phyloP scores from a whole-genome alignment of 495 filamentous ascomycete genomes.

The Hypoxylon fragiforme region DNA sequence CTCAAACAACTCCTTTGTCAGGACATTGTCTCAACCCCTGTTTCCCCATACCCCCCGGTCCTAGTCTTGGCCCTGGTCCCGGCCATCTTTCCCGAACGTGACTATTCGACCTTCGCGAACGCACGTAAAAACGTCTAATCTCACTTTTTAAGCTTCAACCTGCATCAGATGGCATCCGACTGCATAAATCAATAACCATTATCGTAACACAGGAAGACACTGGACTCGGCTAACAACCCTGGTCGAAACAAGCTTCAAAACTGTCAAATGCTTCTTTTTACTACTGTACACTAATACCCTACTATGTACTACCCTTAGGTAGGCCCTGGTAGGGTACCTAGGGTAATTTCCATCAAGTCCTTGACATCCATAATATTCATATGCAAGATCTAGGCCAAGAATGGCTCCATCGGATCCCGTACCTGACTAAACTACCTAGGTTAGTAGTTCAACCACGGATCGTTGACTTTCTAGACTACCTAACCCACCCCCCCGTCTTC shows the following conservation, averaged over 20 bases:
- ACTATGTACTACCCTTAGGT: neutral
- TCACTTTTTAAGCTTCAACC: conserved; percentile 12
- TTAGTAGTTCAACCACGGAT: too few relatives aligned
- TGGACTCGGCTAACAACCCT: conserved; percentile 17
- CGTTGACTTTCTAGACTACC: conserved; percentile 12
- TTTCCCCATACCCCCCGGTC: conserved; percentile 20
- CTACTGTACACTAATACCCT: neutral
- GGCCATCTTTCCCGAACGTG: conserved; percentile 24
- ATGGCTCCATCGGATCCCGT: conserved; percentile 30
- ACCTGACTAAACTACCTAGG: too few relatives aligned
- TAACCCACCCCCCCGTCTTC: conserved; percentile 9
- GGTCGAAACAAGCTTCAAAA: conserved; percentile 39
- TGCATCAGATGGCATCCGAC: conserved; percentile 24
- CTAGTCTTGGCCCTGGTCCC: too few relatives aligned
- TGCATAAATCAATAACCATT: too few relatives aligned
- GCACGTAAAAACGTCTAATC: neutral
- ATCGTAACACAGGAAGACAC: neutral
- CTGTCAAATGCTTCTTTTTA: conserved; percentile 18
- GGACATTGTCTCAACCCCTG: conserved; percentile 38
- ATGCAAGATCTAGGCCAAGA: conserved; percentile 22
- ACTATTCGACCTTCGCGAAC: conserved; percentile 16
- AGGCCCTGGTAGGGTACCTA: too few relatives aligned
- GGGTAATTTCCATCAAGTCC: too few relatives aligned
- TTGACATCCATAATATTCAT: too few relatives aligned
- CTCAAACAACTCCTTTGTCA: conserved; percentile 41